Evolutionary conservation across 495 filamentous ascomycete genomes (phyloP), one percentile per base, ranked within the genome.

Genomic region (Xylaria curta): DNA sequence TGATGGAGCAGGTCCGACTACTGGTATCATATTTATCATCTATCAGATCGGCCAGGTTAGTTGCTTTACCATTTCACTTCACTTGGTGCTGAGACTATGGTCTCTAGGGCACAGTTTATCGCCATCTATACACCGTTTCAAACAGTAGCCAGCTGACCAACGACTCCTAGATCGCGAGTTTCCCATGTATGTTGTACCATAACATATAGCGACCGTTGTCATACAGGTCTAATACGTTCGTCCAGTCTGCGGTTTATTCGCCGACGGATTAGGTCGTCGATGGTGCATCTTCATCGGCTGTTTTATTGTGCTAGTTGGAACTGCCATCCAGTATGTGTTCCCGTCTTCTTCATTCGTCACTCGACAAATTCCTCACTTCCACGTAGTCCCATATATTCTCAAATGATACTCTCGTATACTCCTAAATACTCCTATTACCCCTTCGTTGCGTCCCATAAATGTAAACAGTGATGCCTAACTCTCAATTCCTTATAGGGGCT

Each of bases 201-300:
- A 36, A 12, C 46, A 31, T 68, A 44, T 31, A 19, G 13, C 15
- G 36, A 3, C 1, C 19, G 1, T 2, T n/a, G 24, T 38, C 24
- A 2, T n/a, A 19, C 13, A 44, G 13, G 1, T 58, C 56, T 69
- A 61, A 69, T 21, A n/a, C n/a, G n/a, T 26, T 8, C 2, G 19
- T 33, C 1, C 24, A 69, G 67, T 81, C 71, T 82, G 81, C 59
- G 83, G 82, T 47, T 33, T 78, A 1, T 38, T 76, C 60, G 72
- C 75, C 21, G 78, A 82, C 80, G 68, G 82, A 73, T 76, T 80
- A 76, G 88, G 81, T 42, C 83, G 89, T 33, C 81, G 82, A 69
- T 78, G 82, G 47, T 87, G 88, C 44, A 90, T 91, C 73, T 84
- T 86, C 59, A 79, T 88, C 54, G 88, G 89, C 19, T 82, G 82